phyloP scores from a whole-genome alignment of 306 rosid species.

The Canavalia ensiformis region DNA sequence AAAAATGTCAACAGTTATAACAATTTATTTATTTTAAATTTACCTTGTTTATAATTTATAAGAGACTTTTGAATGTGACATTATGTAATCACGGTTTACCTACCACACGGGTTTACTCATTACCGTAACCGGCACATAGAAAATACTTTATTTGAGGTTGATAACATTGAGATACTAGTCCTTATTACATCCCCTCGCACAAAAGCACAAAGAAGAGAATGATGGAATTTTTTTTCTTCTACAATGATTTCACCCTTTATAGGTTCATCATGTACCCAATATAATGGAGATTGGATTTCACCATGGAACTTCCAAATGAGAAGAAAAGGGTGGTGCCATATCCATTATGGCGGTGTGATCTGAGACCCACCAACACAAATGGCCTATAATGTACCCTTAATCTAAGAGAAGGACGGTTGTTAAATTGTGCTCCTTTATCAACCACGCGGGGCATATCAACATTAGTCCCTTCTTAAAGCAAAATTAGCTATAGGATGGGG shows the following conservation, averaged over 20 bases:
- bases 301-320: neutral
- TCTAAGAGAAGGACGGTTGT: conserved; percentile 8
- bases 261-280: conserved; percentile 24
- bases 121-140: neutral
- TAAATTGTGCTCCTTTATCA: neutral
- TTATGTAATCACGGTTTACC: neutral
- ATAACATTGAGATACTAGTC: neutral
- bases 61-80: neutral
- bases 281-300: conserved; percentile 10
- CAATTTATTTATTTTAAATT: neutral
- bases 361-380: conserved; percentile 29
- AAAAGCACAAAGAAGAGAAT: neutral
- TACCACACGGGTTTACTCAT: neutral
- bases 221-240: neutral
- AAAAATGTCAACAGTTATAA: neutral
- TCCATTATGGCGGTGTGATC: conserved; percentile 22
- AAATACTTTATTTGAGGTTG: conserved; percentile 17
- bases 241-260: neutral
- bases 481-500: conserved; percentile 1
- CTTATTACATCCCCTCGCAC: neutral
- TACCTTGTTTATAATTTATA: neutral
- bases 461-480: neutral
- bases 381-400: conserved; percentile 3
- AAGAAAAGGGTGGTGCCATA: conserved; percentile 18
- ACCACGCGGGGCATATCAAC: neutral